Evolutionary conservation across 129 eudicot genomes (phyloP).

Genomic region (Arctium lappa): DNA sequence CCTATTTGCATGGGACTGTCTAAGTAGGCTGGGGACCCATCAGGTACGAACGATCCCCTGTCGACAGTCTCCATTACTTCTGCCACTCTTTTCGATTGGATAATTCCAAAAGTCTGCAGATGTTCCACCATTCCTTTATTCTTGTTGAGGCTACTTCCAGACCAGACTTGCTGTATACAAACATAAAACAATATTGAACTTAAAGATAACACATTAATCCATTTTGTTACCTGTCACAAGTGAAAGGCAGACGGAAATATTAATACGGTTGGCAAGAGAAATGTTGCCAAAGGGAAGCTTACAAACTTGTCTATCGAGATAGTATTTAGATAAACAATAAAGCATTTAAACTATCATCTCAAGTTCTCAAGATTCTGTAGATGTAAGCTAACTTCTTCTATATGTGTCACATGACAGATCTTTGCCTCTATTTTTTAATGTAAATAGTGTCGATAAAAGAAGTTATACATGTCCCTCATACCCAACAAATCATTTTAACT

Average conservation of each 20-base stretch:
- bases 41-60: slow-evolving; percentile 89
- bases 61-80: slow-evolving; percentile 84
- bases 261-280: background rate
- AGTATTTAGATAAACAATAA: background rate
- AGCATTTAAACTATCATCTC: background rate
- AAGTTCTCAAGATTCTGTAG: background rate
- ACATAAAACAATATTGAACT: slow-evolving; percentile 25
- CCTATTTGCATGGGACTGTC: slow-evolving; percentile 94
- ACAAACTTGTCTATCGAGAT: background rate
- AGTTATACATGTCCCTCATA: background rate
- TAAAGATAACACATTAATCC: background rate
- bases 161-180: slow-evolving; percentile 52
- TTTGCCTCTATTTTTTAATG: background rate
- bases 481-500: background rate
- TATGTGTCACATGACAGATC: background rate
- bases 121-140: slow-evolving; percentile 73
- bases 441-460: background rate
- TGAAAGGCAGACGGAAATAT: background rate
- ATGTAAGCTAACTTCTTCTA: background rate
- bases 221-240: background rate
- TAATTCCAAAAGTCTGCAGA: slow-evolving; percentile 59
- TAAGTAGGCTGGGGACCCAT: slow-evolving; percentile 63
- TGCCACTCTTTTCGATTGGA: slow-evolving; percentile 65
- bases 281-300: background rate
- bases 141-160: slow-evolving; percentile 48